Percentiles rank a stretch among this genome's conserved stretches.
phyloP scores from a whole-genome alignment of 805 yeast species.

The Candida ponderosae region DNA sequence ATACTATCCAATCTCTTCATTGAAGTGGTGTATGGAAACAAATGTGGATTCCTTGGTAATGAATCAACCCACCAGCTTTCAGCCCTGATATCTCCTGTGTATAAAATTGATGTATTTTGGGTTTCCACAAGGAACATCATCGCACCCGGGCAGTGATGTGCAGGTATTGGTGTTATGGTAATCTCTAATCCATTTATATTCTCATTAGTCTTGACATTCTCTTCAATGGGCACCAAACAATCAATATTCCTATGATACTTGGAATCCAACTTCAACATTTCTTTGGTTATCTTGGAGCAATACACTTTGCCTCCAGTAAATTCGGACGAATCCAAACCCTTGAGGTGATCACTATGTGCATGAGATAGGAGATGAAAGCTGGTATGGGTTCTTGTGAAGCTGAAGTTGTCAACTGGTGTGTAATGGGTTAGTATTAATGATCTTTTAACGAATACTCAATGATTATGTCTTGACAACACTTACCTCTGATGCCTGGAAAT shows the following conservation, averaged over 20 bases:
- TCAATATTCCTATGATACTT: conserved; percentile 8
- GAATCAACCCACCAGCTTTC: conserved; percentile 43
- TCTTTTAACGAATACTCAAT: conserved; percentile 16
- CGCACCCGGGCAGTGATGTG: conserved; percentile 57
- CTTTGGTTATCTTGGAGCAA: conserved; percentile 36
- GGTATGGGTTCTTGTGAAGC: conserved; percentile 6
- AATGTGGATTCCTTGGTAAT: conserved; percentile 27
- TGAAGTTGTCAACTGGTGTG: conserved; percentile 25
- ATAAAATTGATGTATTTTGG: conserved; percentile 26
- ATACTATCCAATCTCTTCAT: conserved; percentile 30
- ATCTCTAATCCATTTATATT: conserved; percentile 15
- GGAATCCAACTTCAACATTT: conserved; percentile 3
- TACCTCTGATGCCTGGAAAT: conserved; percentile 39
- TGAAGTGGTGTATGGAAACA: conserved; percentile 34
- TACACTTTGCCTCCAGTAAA: conserved; percentile 34
- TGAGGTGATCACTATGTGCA: conserved; percentile 46
- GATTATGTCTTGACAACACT: conserved; percentile 21
- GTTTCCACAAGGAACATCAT: conserved; percentile 43
- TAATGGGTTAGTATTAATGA: neutral
- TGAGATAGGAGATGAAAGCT: conserved; percentile 37
- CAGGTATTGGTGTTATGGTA: conserved; percentile 34
- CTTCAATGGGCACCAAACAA: conserved; percentile 8
- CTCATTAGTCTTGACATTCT: conserved; percentile 13
- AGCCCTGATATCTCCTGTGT: conserved; percentile 53
- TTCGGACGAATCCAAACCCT: conserved; percentile 32